These are phyloP conservation scores for Lachnellula hyalina DNA, from an alignment of 2,329 filamentous ascomycete genomes.

Conservation along the genomic window DNA sequence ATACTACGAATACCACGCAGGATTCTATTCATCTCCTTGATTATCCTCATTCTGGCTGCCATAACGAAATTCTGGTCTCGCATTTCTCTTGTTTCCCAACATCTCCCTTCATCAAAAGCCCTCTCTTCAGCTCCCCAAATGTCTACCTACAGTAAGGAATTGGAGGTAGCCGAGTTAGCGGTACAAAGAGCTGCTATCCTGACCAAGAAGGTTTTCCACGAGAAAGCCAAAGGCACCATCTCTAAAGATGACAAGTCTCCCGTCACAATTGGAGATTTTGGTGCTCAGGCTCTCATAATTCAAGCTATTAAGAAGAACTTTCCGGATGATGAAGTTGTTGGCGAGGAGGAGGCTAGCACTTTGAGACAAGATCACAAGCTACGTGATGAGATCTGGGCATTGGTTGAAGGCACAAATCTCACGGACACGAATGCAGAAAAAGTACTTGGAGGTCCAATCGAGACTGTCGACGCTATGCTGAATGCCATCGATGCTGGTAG, in stretches of 20 bases:
- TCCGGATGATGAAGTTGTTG: slow-evolving; percentile 84
- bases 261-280: slow-evolving; percentile 96
- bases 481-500: slow-evolving; percentile 62
- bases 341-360: slow-evolving; percentile 85
- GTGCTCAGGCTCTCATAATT: slow-evolving; percentile 95
- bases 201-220: slow-evolving; percentile 73
- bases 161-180: slow-evolving; percentile 77
- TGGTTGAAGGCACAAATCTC: slow-evolving; percentile 69
- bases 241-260: slow-evolving; percentile 94
- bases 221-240: slow-evolving; percentile 89
- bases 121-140: slow-evolving; percentile 30
- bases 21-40: slow-evolving; percentile 22
- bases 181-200: slow-evolving; percentile 77
- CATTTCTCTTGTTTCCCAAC: slow-evolving; percentile 26
- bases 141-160: slow-evolving; percentile 64
- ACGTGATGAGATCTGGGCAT: slow-evolving; percentile 73
- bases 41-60: slow-evolving; percentile 28
- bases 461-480: slow-evolving; percentile 61
- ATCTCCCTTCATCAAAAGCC: slow-evolving; percentile 21
- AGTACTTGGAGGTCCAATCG: slow-evolving; percentile 63
- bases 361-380: slow-evolving; percentile 68
- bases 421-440: slow-evolving; percentile 59
- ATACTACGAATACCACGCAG: slow-evolving; percentile 5
- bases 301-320: slow-evolving; percentile 84
- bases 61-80: slow-evolving; percentile 26